Percentiles rank a stretch among this genome's conserved stretches.
phyloP scores from a whole-genome alignment of 179 eudicot species.

The Spergularia azorica region DNA sequence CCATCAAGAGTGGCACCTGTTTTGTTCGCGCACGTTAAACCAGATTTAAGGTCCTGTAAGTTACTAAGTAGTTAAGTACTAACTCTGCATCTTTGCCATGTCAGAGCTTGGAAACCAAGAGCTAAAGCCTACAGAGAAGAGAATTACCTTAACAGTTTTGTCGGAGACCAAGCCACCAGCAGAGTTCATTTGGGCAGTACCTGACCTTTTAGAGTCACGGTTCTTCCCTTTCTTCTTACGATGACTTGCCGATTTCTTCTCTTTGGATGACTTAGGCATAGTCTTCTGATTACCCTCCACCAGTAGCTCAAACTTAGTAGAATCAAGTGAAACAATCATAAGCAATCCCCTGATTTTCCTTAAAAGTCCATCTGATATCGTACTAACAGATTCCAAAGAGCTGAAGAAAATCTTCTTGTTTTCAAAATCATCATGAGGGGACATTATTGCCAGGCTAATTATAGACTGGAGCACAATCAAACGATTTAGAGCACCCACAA shows the following conservation, averaged over 20 bases:
- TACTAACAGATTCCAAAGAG: constrained; percentile 61
- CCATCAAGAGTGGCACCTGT: constrained; percentile 23
- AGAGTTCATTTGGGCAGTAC: constrained; percentile 43
- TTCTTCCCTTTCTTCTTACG: constrained; percentile 76
- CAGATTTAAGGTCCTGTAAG: constrained; percentile 54
- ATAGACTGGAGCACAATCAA: constrained; percentile 76
- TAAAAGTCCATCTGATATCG: constrained; percentile 61
- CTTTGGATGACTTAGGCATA: constrained; percentile 51
- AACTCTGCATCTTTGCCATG: constrained; percentile 13
- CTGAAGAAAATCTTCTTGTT: constrained; percentile 65
- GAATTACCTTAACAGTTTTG: constrained; percentile 51
- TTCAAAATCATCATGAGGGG: constrained; percentile 49
- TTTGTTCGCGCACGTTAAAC: constrained; percentile 14
- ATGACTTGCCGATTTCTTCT: constrained; percentile 52
- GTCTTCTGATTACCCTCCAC: constrained; percentile 49
- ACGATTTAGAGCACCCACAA: constrained; percentile 37
- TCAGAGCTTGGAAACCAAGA: not conserved
- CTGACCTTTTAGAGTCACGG: constrained; percentile 55
- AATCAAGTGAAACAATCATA: constrained; percentile 88
- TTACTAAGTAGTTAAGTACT: constrained; percentile 27
- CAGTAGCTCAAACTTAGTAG: constrained; percentile 76
- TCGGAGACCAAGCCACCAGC: constrained; percentile 36
- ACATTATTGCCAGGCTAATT: constrained; percentile 40
- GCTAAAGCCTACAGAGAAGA: constrained; percentile 11
- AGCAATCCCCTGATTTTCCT: constrained; percentile 79